These are phyloP conservation scores for Schrenkiella parvula DNA, from an alignment of 345 rosid genomes.

Conservation along the genomic window DNA sequence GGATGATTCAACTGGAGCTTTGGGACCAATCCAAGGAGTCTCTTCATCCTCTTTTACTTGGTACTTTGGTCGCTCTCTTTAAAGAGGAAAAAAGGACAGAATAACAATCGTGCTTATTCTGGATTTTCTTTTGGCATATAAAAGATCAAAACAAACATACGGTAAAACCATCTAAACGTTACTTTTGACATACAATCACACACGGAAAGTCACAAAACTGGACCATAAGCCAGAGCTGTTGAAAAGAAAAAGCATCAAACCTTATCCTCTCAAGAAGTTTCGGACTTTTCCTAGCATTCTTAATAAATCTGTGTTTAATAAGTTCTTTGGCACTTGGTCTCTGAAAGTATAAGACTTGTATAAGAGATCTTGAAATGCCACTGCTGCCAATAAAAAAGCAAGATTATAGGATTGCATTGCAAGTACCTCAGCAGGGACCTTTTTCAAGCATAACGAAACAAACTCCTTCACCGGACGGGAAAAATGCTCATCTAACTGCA, in stretches of 20 bases:
- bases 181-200: conserved; percentile 11
- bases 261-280: conserved; percentile 91
- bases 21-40: conserved; percentile 46
- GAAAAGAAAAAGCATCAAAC: conserved; percentile 40
- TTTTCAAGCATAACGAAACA: conserved; percentile 84
- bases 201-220: background rate
- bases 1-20: conserved; percentile 48
- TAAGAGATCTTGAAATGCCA: conserved; percentile 3
- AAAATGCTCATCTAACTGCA: conserved; percentile 98
- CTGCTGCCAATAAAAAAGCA: background rate
- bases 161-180: conserved; percentile 25
- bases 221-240: conserved; percentile 6
- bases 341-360: conserved; percentile 45
- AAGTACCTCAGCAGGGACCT: conserved; percentile 78
- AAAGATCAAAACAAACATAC: conserved; percentile 12
- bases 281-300: conserved; percentile 76
- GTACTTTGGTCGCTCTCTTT: conserved; percentile 88
- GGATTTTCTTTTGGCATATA: conserved; percentile 27
- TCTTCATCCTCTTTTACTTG: conserved; percentile 63
- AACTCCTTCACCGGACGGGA: conserved; percentile 91
- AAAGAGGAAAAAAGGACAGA: conserved; percentile 32
- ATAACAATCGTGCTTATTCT: conserved; percentile 26
- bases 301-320: conserved; percentile 77
- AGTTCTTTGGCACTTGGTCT: conserved; percentile 95
- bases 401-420: conserved; percentile 2